phyloP scores from a whole-genome alignment of 2,329 filamentous ascomycete genomes.

The Aspergillus sp. region DNA sequence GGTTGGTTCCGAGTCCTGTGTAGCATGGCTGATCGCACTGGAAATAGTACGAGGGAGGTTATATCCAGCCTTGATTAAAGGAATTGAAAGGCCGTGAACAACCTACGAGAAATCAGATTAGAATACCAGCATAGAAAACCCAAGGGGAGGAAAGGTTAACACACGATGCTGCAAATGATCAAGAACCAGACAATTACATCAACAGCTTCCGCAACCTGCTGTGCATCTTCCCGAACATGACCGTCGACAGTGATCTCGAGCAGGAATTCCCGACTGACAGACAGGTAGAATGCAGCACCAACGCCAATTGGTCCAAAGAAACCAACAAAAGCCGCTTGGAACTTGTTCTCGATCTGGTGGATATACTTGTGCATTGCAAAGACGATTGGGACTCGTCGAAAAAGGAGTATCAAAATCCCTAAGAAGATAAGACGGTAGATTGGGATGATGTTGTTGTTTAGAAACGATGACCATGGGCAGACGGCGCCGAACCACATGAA shows the following conservation, averaged over 20 bases:
- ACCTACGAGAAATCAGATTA: conserved; percentile 39
- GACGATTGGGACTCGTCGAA: conserved; percentile 71
- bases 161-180: conserved; percentile 69
- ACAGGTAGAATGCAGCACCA: conserved; percentile 83
- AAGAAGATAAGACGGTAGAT: conserved; percentile 65
- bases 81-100: conserved; percentile 75
- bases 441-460: conserved; percentile 59
- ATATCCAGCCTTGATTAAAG: conserved; percentile 48
- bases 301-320: conserved; percentile 93
- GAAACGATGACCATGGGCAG: conserved; percentile 69
- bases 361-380: conserved; percentile 66
- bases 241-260: conserved; percentile 50
- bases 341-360: conserved; percentile 64
- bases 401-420: conserved; percentile 65
- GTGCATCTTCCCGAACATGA: conserved; percentile 56
- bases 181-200: conserved; percentile 78
- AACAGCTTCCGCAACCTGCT: conserved; percentile 56
- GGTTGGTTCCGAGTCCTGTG: conserved; percentile 21
- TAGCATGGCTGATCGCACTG: conserved; percentile 36
- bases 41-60: conserved; percentile 41
- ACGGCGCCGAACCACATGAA: conserved; percentile 89
- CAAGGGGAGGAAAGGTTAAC: neutral
- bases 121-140: too few species aligned
- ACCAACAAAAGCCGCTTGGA: conserved; percentile 76
- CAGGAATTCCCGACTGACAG: conserved; percentile 70